These are phyloP conservation scores for Mucor racemosus DNA, from an alignment of 371 early-diverging fungal species.

Conservation along the genomic window DNA sequence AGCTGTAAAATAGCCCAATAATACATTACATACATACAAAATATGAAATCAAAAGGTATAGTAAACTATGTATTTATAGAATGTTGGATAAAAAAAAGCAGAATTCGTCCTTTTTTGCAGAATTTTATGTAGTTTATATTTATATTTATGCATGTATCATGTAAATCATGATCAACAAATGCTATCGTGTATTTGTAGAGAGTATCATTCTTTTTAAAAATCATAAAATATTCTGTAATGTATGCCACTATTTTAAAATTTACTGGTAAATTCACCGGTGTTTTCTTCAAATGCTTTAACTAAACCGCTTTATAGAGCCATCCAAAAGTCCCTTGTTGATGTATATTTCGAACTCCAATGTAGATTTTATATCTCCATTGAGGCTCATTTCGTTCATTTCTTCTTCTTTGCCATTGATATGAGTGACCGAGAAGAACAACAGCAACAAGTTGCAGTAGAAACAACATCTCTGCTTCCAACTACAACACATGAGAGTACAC, in stretches of 20 bases:
- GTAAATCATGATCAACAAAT: no score
- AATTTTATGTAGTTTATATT: no score
- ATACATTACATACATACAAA: no score
- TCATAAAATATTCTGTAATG: neutral
- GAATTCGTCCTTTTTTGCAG: no score
- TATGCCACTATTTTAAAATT: neutral
- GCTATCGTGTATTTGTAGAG: neutral
- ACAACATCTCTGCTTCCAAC: conserved; percentile 4
- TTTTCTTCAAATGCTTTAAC: no score
- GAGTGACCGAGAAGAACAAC: neutral
- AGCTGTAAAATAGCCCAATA: no score
- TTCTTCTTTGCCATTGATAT: neutral
- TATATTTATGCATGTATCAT: no score
- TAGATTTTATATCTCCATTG: neutral
- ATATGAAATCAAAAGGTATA: no score
- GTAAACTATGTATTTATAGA: no score
- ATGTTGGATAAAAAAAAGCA: no score
- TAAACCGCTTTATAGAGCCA: neutral
- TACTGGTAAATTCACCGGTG: neutral
- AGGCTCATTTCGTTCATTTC: neutral
- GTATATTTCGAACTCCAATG: neutral
- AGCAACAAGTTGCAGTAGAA: neutral
- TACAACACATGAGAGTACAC: neutral
- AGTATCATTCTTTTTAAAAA: neutral
- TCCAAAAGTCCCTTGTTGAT: neutral